phyloP scores from a whole-genome alignment of 768 basidiomycete species.

The Mycena alexandri region DNA sequence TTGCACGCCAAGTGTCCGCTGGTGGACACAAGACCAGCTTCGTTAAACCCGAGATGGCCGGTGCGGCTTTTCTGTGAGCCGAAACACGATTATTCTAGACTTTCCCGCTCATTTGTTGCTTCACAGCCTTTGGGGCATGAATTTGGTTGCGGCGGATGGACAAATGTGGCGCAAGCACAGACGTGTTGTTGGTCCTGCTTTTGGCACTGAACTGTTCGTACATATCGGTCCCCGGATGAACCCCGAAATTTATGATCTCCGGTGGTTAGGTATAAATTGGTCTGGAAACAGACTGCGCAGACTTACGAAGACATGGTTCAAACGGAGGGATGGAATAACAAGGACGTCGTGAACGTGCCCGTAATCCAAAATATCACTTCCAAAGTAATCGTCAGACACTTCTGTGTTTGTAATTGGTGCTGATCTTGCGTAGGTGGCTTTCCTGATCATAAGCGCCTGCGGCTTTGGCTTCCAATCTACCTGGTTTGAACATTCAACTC shows the following conservation, averaged over 20 bases:
- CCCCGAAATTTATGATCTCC: background rate
- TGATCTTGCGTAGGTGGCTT: constrained; percentile 49
- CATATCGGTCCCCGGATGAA: background rate
- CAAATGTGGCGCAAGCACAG: constrained; percentile 52
- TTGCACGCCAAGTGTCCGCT: constrained; percentile 43
- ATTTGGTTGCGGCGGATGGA: constrained; percentile 47
- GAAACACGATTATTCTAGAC: background rate
- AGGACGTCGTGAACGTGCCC: constrained; percentile 46
- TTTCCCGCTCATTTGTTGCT: background rate
- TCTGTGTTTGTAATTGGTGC: background rate
- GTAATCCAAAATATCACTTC: constrained; percentile 50
- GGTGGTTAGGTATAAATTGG: constrained; percentile 51
- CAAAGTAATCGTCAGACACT: constrained; percentile 45
- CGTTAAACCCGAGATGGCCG: constrained; percentile 38
- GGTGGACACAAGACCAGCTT: constrained; percentile 41
- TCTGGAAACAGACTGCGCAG: constrained; percentile 54
- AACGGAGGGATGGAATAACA: constrained; percentile 50
- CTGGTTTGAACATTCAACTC: constrained; percentile 44
- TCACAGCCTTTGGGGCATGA: constrained; percentile 45
- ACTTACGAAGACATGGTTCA: constrained; percentile 56
- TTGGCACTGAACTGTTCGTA: constrained; percentile 42
- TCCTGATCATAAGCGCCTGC: constrained; percentile 59
- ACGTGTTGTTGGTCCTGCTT: constrained; percentile 49
- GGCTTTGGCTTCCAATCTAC: constrained; percentile 61
- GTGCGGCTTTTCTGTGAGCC: background rate